phyloP scores from a whole-genome alignment of 257 asterid species.

The Nicotiana obtusifolia region DNA sequence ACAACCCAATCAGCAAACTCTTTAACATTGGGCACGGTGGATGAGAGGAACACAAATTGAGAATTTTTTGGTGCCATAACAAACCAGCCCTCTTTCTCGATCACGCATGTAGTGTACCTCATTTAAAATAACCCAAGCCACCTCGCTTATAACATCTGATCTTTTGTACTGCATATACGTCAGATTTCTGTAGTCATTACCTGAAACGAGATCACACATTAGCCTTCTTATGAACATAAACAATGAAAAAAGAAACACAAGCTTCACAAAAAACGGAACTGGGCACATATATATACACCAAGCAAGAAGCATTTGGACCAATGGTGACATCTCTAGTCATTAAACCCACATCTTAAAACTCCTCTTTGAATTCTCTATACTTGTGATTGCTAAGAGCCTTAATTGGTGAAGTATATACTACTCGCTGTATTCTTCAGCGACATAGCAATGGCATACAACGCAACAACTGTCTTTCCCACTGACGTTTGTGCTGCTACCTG shows the following conservation, averaged over 20 bases:
- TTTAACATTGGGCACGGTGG: conserved; percentile 91
- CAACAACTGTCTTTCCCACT: conserved; percentile 95
- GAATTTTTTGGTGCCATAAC: conserved; percentile 94
- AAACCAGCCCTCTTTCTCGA: conserved; percentile 92
- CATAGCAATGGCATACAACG: conserved; percentile 86
- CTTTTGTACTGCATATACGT: conserved; percentile 98
- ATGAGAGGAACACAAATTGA: conserved; percentile 83
- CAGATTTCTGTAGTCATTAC: conserved; percentile 99
- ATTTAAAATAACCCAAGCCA: conserved; percentile 93
- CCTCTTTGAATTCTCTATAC: conserved; percentile 94
- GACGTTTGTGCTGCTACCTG: conserved; percentile 97
- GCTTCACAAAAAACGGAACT: no score
- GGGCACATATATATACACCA: no score
- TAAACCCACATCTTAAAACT: conserved; percentile 95
- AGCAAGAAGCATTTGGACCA: conserved; percentile 91
- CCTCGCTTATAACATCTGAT: conserved; percentile 86
- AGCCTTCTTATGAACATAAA: no score
- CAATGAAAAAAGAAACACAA: no score
- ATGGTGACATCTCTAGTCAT: conserved; percentile 99
- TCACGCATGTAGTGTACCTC: conserved; percentile 99
- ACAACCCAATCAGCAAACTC: conserved; percentile 99
- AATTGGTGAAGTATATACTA: conserved; percentile 82
- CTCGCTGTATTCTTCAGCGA: conserved; percentile 74
- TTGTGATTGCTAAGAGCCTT: conserved; percentile 94
- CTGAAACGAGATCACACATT: no score